Conservation (phyloP, 2,329 filamentous ascomycete species). For the Botryotinia globosa region DNA sequence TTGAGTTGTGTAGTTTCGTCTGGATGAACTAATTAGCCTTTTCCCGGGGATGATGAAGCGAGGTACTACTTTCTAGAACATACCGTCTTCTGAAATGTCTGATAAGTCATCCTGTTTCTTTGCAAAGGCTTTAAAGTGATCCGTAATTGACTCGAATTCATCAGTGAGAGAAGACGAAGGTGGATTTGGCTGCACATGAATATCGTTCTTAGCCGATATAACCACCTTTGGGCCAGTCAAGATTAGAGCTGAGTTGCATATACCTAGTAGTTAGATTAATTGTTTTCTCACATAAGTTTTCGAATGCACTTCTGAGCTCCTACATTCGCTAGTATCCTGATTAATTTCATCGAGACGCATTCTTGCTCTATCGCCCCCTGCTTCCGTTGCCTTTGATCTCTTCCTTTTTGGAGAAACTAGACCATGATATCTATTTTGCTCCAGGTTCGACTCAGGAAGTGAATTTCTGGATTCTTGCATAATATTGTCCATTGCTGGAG, state of each 20-base stretch:
- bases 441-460: too few species aligned
- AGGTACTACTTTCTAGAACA: not conserved
- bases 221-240: accelerated
- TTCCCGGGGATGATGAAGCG: not conserved
- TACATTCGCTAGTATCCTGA: not conserved
- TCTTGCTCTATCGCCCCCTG: not conserved
- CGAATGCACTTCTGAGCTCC: not conserved
- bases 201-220: accelerated
- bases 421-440: too few species aligned
- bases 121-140: too few species aligned
- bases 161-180: not conserved
- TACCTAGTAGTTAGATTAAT: not conserved
- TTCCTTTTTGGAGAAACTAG: not conserved
- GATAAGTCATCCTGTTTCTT: not conserved
- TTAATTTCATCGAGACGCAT: not conserved
- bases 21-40: not conserved
- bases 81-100: not conserved
- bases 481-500: not conserved
- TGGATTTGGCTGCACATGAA: not conserved
- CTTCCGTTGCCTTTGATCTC: not conserved
- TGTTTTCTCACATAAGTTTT: too few species aligned
- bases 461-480: not conserved
- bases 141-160: not conserved
- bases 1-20: not conserved
- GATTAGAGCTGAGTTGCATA: not conserved